phyloP scores from a whole-genome alignment of 2,329 filamentous ascomycete species.

The Aspergillus ibericus region DNA sequence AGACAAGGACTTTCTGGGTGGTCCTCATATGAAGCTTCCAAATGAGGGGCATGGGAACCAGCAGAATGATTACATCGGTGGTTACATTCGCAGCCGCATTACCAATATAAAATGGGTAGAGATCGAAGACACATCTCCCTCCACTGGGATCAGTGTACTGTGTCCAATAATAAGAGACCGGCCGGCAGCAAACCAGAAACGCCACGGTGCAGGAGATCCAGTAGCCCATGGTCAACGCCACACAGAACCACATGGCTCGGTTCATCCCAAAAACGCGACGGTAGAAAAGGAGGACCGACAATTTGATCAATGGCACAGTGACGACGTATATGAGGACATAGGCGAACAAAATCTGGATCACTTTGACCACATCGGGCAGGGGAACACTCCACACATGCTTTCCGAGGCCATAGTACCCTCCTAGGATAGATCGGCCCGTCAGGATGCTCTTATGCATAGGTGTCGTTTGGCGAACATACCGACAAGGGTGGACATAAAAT shows the following conservation, averaged over 20 bases:
- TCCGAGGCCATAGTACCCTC: constrained; percentile 16
- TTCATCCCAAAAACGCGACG: constrained; percentile 21
- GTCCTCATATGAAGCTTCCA: constrained; percentile 19
- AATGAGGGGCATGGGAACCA: constrained; percentile 18
- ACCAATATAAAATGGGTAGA: constrained; percentile 19
- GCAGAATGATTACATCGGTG: constrained; percentile 19
- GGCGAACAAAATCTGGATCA: constrained; percentile 11
- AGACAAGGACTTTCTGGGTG: constrained; percentile 11
- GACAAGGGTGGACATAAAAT: background rate
- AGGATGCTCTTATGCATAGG: background rate
- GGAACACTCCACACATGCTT: constrained; percentile 18
- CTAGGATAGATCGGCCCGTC: background rate
- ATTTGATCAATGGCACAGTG: constrained; percentile 17
- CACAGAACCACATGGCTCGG: constrained; percentile 14
- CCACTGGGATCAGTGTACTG: constrained; percentile 16
- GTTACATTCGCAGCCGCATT: constrained; percentile 17
- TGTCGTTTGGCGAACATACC: background rate
- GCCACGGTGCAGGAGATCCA: constrained; percentile 9
- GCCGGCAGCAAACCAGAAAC: constrained; percentile 12
- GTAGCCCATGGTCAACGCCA: constrained; percentile 15
- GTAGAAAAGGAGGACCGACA: constrained; percentile 21
- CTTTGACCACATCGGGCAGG: constrained; percentile 7
- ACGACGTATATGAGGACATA: constrained; percentile 17
- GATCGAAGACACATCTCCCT: constrained; percentile 13
- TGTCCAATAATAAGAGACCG: constrained; percentile 19